Base-by-base conservation (phyloP, 352 stramenopile species). In the Phytophthora multivora region DNA sequence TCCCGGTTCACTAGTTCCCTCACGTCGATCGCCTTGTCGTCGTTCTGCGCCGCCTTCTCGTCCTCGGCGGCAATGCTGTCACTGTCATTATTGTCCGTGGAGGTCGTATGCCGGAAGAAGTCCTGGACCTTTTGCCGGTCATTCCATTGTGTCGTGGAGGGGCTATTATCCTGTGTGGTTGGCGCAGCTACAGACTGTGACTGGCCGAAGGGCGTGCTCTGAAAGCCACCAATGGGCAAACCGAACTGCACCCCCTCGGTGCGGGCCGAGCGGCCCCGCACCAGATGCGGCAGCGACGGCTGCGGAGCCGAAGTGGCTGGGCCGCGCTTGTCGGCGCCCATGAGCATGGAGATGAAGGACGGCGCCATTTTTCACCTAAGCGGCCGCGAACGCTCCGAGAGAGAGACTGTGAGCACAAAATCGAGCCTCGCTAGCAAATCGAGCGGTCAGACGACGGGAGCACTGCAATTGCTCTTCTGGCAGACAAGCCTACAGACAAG, bases 271-370 rank as follows among this genome's bases (percentile, higher is more conserved):
- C 50, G 57, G 6, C 57, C 62, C 41, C 43, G 63, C 28, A 49
- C 38, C 23, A 77, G 33, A 5, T 77, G 63, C 50, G 68, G 71
- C 28, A 72, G 68, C 18, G 58, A 35, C 2, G 47, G 26, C 16
- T 59, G 23, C 31, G 43, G 11, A 35, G 26, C 40, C 16, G 50
- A 33, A 10, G 39, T 28, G 18, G 52, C 26, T 5, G 42, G 49
- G 28, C 51, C 50, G 16, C 45, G 50, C 56, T 69, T 69, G 45
- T 74, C 58, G 42, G 51, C 59, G 51, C 49, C 50, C 72, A 88
- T 81, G 51, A 88, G 71, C 75, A 80, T 73, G 30, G 78, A 80
- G 49, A 88, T 73, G 62, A 88, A 88, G 54, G 78, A 85, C 54
- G 78, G 75, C 65, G 78, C 61, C 78, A 88, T 88, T 25, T n/a